Percentiles rank a stretch among this genome's conserved stretches.
Conservation (phyloP, 2,329 filamentous ascomycete genomes). For the Fonsecaea erecta region DNA sequence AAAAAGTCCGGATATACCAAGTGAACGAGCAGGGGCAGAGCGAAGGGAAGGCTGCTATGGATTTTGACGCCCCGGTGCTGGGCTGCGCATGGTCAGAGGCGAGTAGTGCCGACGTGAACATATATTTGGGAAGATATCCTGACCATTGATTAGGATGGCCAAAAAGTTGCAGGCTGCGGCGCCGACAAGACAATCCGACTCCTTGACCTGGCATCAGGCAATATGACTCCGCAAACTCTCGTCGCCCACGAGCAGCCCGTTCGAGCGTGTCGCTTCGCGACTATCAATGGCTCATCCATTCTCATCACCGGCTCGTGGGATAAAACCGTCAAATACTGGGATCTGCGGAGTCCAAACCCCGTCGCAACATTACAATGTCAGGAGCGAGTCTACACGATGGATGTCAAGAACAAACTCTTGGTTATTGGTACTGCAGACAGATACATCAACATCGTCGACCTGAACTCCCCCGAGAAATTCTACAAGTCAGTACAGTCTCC, state of each 20-base stretch:
- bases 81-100: constrained; percentile 88
- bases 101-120: constrained; percentile 42
- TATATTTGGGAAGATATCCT: constrained; percentile 5
- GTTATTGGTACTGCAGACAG: constrained; percentile 93
- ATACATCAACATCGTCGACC: constrained; percentile 93
- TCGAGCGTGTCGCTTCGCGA: constrained; percentile 76
- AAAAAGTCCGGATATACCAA: constrained; percentile 96
- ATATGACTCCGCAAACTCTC: constrained; percentile 59
- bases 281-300: constrained; percentile 72
- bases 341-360: constrained; percentile 55
- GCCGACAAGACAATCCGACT: constrained; percentile 90
- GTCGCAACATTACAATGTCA: constrained; percentile 54
- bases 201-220: constrained; percentile 74
- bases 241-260: constrained; percentile 80
- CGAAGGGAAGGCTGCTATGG: constrained; percentile 81
- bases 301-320: constrained; percentile 80
- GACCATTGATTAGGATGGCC: constrained; percentile 71
- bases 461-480: constrained; percentile 84
- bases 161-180: constrained; percentile 82
- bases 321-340: constrained; percentile 63
- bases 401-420: constrained; percentile 83
- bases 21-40: constrained; percentile 77
- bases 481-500: constrained; percentile 97
- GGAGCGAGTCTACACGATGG: constrained; percentile 78
- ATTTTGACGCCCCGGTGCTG: constrained; percentile 83